phyloP scores from a whole-genome alignment of 768 basidiomycete species.

The Hygrophorus russula region DNA sequence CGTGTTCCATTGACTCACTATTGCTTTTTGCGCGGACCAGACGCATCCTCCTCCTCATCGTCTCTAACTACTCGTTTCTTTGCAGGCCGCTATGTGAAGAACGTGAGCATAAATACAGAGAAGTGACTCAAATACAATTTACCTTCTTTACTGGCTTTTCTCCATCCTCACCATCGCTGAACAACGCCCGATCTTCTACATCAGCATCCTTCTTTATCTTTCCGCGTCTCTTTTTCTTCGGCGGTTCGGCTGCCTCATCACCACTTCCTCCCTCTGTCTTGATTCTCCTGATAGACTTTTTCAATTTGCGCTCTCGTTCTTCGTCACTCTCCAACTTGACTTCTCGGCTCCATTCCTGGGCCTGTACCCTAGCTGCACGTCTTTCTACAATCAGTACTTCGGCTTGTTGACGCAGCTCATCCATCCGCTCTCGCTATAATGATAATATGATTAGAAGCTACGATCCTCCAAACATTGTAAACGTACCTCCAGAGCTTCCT shows the following conservation, averaged over 20 bases:
- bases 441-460: background rate
- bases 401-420: constrained; percentile 55
- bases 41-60: constrained; percentile 64
- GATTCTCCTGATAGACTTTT: constrained; percentile 38
- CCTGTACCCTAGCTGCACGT: constrained; percentile 64
- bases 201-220: constrained; percentile 55
- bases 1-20: constrained; percentile 36
- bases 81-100: constrained; percentile 25
- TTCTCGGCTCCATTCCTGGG: constrained; percentile 65
- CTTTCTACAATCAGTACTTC: constrained; percentile 78
- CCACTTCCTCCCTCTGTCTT: constrained; percentile 41
- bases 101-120: constrained; percentile 11
- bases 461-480: background rate
- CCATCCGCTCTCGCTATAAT: constrained; percentile 45
- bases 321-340: constrained; percentile 66
- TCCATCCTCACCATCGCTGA: constrained; percentile 61
- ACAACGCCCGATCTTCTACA: constrained; percentile 56
- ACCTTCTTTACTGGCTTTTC: constrained; percentile 67
- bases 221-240: constrained; percentile 62
- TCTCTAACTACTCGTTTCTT: constrained; percentile 75
- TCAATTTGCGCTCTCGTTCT: constrained; percentile 57
- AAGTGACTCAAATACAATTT: constrained; percentile 7
- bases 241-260: constrained; percentile 46
- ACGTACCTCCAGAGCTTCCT: constrained; percentile 56
- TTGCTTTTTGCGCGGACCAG: constrained; percentile 66